Base-by-base conservation (phyloP, 495 filamentous ascomycete species). In the Lasiosphaeria ovina region DNA sequence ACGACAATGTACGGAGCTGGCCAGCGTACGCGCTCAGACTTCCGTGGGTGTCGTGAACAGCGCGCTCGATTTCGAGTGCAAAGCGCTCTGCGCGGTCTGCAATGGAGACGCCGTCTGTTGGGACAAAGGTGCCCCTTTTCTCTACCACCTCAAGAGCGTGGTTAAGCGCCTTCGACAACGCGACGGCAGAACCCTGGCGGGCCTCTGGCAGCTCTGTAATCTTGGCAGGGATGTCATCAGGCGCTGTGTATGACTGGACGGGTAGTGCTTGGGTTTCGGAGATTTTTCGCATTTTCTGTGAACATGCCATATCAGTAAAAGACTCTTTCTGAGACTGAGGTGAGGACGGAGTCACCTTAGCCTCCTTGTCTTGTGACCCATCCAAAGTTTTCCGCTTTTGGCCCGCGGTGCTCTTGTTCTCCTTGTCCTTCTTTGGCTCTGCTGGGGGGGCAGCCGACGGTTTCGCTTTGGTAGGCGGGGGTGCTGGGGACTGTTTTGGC, bases 21-120 rank as follows among this genome's bases (percentile, higher is more conserved):
- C 70, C 70, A 9, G 62, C 68, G 59, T 82, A 82, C 6, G 76
- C 67, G 24, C 9, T 61, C 61, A 33, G 73, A 67, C 47, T 75
- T 66, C n/a, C 72, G 52, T 82, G 77, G 0, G 76, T 75, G 36
- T 78, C 76, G 36, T 76, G 67, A 35, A 83, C 77, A 6, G 80
- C 81, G 35, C 77, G 82, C 74, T 98, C 93, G 57, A 97, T 87
- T 57, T 88, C 79, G 14, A 96, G 72, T 58, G 82, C 79, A 8
- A 80, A 68, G 17, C 74, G 73, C 67, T 82, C 77, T 2, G 76
- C 70, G 9, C 76, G 69, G 12, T 57, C 51, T 17, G 75, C 74
- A 17, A 69, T 68, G 2, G 73, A 69, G 10, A 74, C 64, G 31
- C 72, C 76, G 16, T 76, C 69, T 5, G 69, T 62, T 10, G 76